Evolutionary conservation across 2,329 filamentous ascomycete genomes (phyloP).

Genomic region (Dryadomyces quercivorus): DNA sequence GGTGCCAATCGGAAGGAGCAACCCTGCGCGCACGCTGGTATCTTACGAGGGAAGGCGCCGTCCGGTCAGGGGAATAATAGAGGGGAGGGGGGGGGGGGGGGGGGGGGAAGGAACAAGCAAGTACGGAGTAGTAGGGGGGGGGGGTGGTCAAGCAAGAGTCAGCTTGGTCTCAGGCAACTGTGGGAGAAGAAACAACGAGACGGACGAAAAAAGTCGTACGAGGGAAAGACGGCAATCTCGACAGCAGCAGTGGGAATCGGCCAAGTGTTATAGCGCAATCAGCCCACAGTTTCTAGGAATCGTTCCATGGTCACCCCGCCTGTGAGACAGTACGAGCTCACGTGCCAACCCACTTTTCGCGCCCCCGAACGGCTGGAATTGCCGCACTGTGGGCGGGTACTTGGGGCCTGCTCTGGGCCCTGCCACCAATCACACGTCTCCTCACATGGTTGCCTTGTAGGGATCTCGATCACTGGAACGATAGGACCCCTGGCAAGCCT

Average conservation of each 20-base stretch:
- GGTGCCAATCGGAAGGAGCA: neutral
- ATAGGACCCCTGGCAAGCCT: no score
- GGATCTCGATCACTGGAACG: neutral
- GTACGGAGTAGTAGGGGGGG: no score
- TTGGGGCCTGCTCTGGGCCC: neutral
- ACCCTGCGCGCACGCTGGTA: neutral
- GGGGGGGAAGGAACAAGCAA: neutral
- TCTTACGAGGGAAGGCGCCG: neutral
- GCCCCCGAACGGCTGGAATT: neutral
- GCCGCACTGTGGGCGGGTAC: neutral
- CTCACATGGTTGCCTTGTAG: neutral
- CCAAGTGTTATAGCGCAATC: slow-evolving; percentile 9
- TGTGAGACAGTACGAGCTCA: neutral
- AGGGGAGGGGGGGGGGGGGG: neutral
- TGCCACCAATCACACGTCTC: neutral
- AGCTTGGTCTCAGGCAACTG: no score
- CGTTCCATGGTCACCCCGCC: slow-evolving; percentile 9
- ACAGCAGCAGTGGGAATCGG: slow-evolving; percentile 1
- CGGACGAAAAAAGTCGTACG: slow-evolving; percentile 8
- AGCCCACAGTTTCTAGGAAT: slow-evolving; percentile 12
- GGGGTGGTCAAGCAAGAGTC: no score
- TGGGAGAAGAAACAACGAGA: neutral
- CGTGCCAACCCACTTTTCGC: neutral
- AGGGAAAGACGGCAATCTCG: slow-evolving; percentile 4
- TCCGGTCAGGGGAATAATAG: neutral